Conservation (phyloP, 139 green algal species). For the Pseudopediastrum boryanum region DNA sequence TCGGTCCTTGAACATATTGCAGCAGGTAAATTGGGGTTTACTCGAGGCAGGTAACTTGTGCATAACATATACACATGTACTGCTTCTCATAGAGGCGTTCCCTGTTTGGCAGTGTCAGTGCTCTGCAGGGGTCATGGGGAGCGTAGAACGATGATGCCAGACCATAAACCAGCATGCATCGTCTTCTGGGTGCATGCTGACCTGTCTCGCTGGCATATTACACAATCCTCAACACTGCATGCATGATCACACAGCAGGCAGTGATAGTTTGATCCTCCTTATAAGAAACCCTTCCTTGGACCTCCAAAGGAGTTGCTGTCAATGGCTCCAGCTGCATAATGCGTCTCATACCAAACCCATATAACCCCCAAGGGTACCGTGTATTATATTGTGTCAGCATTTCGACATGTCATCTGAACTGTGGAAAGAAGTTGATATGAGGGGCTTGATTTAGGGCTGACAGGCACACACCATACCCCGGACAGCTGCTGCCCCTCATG, state of each 20-base stretch:
- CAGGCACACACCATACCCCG: slow-evolving; percentile 39
- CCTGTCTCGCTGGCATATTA: slow-evolving; percentile 43
- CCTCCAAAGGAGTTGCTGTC: background rate
- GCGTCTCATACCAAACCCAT: background rate
- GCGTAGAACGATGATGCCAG: slow-evolving; percentile 32
- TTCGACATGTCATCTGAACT: too few relatives aligned
- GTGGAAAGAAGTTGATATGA: too few relatives aligned
- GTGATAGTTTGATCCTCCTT: background rate
- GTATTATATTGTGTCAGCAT: background rate
- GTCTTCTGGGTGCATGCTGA: slow-evolving; percentile 28
- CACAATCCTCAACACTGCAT: background rate
- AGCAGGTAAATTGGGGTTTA: too few relatives aligned
- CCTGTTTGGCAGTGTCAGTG: slow-evolving; percentile 27
- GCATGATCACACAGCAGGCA: background rate
- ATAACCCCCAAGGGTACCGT: background rate
- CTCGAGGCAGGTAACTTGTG: too few relatives aligned
- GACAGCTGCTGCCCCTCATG: slow-evolving; percentile 37
- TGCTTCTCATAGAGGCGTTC: slow-evolving; percentile 41
- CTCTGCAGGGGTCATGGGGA: slow-evolving; percentile 39
- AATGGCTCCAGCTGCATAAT: background rate
- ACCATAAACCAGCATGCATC: slow-evolving; percentile 36
- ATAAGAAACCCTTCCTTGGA: background rate
- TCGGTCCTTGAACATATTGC: too few relatives aligned
- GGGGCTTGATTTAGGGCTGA: too few relatives aligned
- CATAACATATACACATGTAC: too few relatives aligned